Conservation (phyloP, 2,329 filamentous ascomycete genomes). For the Penicillium capsulatum region DNA sequence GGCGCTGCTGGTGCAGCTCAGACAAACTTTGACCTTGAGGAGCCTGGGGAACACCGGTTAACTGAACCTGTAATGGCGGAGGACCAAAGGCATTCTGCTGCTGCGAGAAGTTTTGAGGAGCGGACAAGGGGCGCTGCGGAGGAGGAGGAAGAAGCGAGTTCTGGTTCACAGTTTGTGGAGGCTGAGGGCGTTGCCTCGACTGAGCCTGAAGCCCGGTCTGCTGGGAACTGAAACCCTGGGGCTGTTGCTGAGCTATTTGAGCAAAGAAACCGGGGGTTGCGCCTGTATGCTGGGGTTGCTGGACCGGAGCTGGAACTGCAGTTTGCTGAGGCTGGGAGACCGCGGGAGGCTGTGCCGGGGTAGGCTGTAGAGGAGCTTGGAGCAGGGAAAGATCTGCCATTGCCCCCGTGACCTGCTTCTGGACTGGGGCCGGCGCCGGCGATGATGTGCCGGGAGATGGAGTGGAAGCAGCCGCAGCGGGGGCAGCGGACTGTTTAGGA, state of each 20-base stretch:
- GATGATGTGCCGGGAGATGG: constrained; percentile 27
- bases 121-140: constrained; percentile 76
- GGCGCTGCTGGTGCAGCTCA: constrained; percentile 64
- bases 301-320: constrained; percentile 31
- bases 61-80: constrained; percentile 74
- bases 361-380: constrained; percentile 56
- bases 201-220: constrained; percentile 38
- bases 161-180: constrained; percentile 60
- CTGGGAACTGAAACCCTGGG: constrained; percentile 33
- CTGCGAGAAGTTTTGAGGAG: constrained; percentile 72
- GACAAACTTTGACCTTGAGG: constrained; percentile 71
- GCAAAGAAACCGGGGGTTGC: constrained; percentile 50
- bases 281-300: constrained; percentile 40
- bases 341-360: constrained; percentile 47
- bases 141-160: constrained; percentile 70
- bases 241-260: constrained; percentile 40
- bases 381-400: constrained; percentile 66
- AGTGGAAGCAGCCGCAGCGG: constrained; percentile 33
- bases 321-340: constrained; percentile 46
- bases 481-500: constrained; percentile 53
- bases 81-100: constrained; percentile 68
- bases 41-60: constrained; percentile 68
- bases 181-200: constrained; percentile 64
- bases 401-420: constrained; percentile 59
- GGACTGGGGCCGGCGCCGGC: constrained; percentile 31